Percentiles rank a stretch among this genome's conserved stretches.
These are phyloP conservation scores for Candida hispaniensis DNA, from an alignment of 805 yeast species.

Conservation along the genomic window DNA sequence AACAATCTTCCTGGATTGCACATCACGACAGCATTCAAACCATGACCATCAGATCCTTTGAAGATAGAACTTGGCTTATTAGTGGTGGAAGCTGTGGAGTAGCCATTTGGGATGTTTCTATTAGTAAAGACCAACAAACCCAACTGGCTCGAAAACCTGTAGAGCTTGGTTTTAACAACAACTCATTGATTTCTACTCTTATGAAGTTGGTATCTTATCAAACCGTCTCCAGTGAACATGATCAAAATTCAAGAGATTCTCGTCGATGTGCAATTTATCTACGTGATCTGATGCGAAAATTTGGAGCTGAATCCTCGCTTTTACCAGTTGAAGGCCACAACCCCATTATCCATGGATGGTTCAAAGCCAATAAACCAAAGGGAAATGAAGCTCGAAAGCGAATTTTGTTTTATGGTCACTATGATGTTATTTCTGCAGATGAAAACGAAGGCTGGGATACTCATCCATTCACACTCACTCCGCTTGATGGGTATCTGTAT, in stretches of 20 bases:
- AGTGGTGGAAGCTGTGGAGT: conserved; percentile 63
- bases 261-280: conserved; percentile 78
- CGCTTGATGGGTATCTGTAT: conserved; percentile 73
- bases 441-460: conserved; percentile 53
- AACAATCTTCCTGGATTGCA: conserved; percentile 39
- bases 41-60: conserved; percentile 37
- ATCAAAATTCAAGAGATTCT: conserved; percentile 61
- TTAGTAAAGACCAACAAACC: conserved; percentile 19
- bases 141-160: background rate
- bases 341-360: conserved; percentile 74
- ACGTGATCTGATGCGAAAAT: conserved; percentile 45
- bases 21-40: conserved; percentile 50
- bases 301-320: conserved; percentile 57
- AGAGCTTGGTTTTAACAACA: conserved; percentile 37
- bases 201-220: conserved; percentile 52
- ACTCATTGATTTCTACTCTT: conserved; percentile 53
- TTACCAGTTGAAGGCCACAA: conserved; percentile 60
- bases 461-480: conserved; percentile 65
- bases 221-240: conserved; percentile 69
- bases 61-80: conserved; percentile 38
- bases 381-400: conserved; percentile 23
- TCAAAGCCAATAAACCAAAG: conserved; percentile 33
- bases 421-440: conserved; percentile 82
- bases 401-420: conserved; percentile 87
- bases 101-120: conserved; percentile 56